phyloP scores from a whole-genome alignment of 164 flowering plant genomes.

The Chloranthus sessilifolius region DNA sequence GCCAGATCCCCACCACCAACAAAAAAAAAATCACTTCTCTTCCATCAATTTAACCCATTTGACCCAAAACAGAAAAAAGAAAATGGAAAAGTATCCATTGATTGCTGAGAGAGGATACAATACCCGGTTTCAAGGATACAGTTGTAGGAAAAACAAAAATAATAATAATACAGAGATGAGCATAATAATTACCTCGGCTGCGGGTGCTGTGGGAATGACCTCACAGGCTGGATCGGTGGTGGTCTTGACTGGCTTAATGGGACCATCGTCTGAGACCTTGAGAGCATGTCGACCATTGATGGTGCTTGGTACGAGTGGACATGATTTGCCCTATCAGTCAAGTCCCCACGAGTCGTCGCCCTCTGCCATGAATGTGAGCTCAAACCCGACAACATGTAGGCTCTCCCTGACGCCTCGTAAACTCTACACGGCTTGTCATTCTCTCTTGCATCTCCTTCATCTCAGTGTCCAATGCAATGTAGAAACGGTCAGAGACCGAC shows the following conservation, averaged over 20 bases:
- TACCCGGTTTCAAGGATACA: no score
- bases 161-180: no score
- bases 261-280: slow-evolving; percentile 51
- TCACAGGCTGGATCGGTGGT: slow-evolving; percentile 33
- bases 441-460: slow-evolving; percentile 72
- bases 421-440: slow-evolving; percentile 51
- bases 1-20: no score
- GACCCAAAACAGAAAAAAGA: no score
- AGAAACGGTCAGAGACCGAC: slow-evolving; percentile 37
- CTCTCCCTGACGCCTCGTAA: slow-evolving; percentile 66
- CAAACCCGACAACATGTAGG: slow-evolving; percentile 60
- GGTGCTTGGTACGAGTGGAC: slow-evolving; percentile 58
- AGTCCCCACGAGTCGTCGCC: slow-evolving; percentile 73
- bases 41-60: no score
- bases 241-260: slow-evolving; percentile 32
- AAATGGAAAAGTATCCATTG: no score
- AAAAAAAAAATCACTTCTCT: no score
- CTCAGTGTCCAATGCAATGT: slow-evolving; percentile 57
- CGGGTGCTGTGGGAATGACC: slow-evolving; percentile 34
- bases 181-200: slow-evolving; percentile 46
- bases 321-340: slow-evolving; percentile 41
- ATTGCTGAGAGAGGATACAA: no score
- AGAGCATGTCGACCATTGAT: slow-evolving; percentile 60
- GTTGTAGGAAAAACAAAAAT: no score
- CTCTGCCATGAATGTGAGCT: slow-evolving; percentile 79